These are phyloP conservation scores for Avena sativa DNA, from an alignment of 176 grass and related monocot species.

Conservation along the genomic window DNA sequence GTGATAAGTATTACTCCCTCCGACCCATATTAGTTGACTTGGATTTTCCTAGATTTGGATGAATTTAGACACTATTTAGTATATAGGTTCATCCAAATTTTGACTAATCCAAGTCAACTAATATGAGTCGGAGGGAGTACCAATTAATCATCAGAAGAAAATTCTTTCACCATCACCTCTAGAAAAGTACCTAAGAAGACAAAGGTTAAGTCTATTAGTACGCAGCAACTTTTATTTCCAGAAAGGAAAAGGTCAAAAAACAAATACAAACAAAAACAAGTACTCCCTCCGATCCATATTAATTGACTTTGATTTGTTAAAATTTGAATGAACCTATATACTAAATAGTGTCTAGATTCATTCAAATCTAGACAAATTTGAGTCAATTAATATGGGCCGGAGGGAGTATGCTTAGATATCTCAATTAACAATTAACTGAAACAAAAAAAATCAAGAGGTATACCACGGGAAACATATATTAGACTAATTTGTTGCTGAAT, in stretches of 20 bases:
- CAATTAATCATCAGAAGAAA: constrained; percentile 20
- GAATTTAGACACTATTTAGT: no score
- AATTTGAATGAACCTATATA: no score
- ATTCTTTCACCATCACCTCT: constrained; percentile 32
- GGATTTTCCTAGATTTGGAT: no score
- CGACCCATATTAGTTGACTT: no score
- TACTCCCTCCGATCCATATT: no score
- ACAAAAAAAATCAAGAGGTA: constrained; percentile 43
- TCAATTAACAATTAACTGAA: constrained; percentile 29
- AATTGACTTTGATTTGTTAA: no score
- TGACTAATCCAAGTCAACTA: no score
- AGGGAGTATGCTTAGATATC: constrained; percentile 42
- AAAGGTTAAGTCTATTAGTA: neutral
- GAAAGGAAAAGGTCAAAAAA: constrained; percentile 18
- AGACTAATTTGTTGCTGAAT: constrained; percentile 49
- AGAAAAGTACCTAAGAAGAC: constrained; percentile 23
- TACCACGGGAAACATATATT: constrained; percentile 24
- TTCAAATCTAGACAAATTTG: no score
- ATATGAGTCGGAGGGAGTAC: no score
- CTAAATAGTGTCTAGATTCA: no score
- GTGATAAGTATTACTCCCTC: constrained; percentile 9
- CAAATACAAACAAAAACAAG: constrained; percentile 17
- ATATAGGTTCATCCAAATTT: no score
- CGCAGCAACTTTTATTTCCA: constrained; percentile 5
- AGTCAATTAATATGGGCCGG: no score